Evolutionary conservation across 345 rosid genomes (phyloP), one percentile per base, ranked within the genome.

Genomic region (Firmiana major): DNA sequence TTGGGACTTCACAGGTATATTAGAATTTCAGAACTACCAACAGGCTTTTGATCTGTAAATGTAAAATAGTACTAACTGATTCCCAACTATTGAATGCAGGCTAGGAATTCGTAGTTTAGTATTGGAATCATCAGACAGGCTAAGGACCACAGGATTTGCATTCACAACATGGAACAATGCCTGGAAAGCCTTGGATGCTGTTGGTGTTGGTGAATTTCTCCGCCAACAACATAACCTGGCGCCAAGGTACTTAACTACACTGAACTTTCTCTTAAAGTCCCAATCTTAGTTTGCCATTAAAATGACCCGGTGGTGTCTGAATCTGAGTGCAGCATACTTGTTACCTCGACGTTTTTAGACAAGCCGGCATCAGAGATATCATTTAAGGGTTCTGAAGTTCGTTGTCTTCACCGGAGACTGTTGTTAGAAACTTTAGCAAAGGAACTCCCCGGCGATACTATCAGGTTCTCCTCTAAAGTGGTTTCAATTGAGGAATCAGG

Each of bases 101-200:
- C 84, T 83, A 73, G 95, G 97, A 73, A 81, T 91, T 40, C 73
- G 81, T 69, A 89, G 93, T 87, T 57, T 87, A 62, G 94, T 90
- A 26, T 79, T 93, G 81, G 97, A 92, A 82, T 86, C 93, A 26
- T 85, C 90, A 3, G 90, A 86, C 0, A 62, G 6, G 19, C 84
- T 93, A 79, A 87, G 95, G 77, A 78, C 55, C 16, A 75, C 86
- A 9, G 94, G 97, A 55, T 90, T 89, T 74, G 91, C 91, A 4
- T 46, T 91, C 1, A 21, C 82, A 0, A 80, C 48, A 38, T 93
- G 89, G 91, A 60, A 80, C 36, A 92, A 92, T 67, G 95, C 89
- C 64, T 90, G 94, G 97, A 91, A 72, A 77, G 94, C 94, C 71
- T 77, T 91, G 79, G 97, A 89, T 73, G 90, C 86, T 60, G 53